Evolutionary conservation across 108 stramenopile genomes (phyloP).

Genomic region (Cyclotella kingstonii): DNA sequence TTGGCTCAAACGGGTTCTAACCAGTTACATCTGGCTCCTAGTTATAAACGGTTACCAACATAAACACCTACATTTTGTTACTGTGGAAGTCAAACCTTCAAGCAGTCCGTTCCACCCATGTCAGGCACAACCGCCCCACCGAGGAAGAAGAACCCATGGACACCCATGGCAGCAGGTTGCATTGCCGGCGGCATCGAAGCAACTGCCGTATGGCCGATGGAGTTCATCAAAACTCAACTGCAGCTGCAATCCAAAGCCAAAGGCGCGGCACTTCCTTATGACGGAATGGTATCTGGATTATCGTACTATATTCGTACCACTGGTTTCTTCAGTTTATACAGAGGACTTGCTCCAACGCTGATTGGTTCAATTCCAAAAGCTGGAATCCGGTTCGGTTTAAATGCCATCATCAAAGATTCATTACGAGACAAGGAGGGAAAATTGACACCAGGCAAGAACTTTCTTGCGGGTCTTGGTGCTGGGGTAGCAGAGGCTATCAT

Average conservation of each 20-base stretch:
- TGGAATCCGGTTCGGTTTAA: slow-evolving; percentile 96
- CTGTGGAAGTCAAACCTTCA: too few relatives aligned
- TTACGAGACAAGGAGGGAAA: slow-evolving; percentile 86
- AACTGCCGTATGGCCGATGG: slow-evolving; percentile 94
- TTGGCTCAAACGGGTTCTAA: too few relatives aligned
- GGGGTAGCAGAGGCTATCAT: slow-evolving; percentile 90
- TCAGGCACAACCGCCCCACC: not conserved
- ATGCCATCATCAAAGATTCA: slow-evolving; percentile 81
- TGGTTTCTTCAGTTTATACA: slow-evolving; percentile 84
- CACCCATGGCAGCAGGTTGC: slow-evolving; percentile 82
- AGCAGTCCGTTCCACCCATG: too few relatives aligned
- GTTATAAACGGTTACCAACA: too few relatives aligned
- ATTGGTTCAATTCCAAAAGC: slow-evolving; percentile 92
- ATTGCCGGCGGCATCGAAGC: slow-evolving; percentile 84
- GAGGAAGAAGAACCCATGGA: slow-evolving; percentile 74
- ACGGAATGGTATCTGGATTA: slow-evolving; percentile 83
- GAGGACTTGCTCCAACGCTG: slow-evolving; percentile 90
- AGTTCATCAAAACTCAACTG: slow-evolving; percentile 91
- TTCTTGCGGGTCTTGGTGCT: slow-evolving; percentile 92
- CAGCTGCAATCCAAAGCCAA: slow-evolving; percentile 66
- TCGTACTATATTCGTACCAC: slow-evolving; percentile 85
- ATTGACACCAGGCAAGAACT: slow-evolving; percentile 84
- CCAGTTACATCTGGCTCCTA: too few relatives aligned
- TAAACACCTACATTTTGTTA: too few relatives aligned
- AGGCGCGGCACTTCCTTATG: slow-evolving; percentile 73